Evolutionary conservation across 352 stramenopile genomes (phyloP).

Genomic region (Peronospora tabacina): DNA sequence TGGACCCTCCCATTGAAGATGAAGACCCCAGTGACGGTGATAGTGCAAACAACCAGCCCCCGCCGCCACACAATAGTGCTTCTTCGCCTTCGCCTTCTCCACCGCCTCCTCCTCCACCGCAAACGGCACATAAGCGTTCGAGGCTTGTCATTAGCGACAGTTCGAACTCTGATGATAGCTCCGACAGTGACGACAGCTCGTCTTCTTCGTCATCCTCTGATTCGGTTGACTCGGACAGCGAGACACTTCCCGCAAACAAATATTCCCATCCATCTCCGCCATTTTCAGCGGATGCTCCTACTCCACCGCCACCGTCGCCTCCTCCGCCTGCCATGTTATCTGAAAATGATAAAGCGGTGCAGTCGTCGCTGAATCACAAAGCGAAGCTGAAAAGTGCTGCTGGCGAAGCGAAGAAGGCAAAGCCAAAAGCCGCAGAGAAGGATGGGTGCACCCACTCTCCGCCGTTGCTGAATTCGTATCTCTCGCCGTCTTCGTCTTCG

Average conservation of each 20-base stretch:
- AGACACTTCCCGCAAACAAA: conserved; percentile 10
- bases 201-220: conserved; percentile 39
- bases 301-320: conserved; percentile 24
- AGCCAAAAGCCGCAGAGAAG: conserved; percentile 5
- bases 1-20: conserved; percentile 15
- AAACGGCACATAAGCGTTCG: conserved; percentile 21
- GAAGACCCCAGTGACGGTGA: conserved; percentile 16
- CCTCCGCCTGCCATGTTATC: conserved; percentile 21
- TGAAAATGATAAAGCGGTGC: conserved; percentile 10
- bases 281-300: conserved; percentile 16
- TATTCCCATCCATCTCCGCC: conserved; percentile 17
- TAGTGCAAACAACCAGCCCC: conserved; percentile 6
- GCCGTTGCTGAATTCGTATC: conserved; percentile 48
- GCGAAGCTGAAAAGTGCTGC: conserved; percentile 10
- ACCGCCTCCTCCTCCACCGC: conserved; percentile 24
- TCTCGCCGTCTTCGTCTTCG: conserved; percentile 61
- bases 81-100: conserved; percentile 12
- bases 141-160: conserved; percentile 53
- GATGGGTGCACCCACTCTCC: conserved; percentile 29
- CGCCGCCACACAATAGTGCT: conserved; percentile 12
- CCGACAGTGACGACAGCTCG: conserved; percentile 24
- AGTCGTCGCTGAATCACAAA: conserved; percentile 8
- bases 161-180: conserved; percentile 55
- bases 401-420: conserved; percentile 18
- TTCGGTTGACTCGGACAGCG: conserved; percentile 31